These are phyloP conservation scores for Phragmites australis DNA, from an alignment of 176 grass and related monocot species.

Conservation along the genomic window DNA sequence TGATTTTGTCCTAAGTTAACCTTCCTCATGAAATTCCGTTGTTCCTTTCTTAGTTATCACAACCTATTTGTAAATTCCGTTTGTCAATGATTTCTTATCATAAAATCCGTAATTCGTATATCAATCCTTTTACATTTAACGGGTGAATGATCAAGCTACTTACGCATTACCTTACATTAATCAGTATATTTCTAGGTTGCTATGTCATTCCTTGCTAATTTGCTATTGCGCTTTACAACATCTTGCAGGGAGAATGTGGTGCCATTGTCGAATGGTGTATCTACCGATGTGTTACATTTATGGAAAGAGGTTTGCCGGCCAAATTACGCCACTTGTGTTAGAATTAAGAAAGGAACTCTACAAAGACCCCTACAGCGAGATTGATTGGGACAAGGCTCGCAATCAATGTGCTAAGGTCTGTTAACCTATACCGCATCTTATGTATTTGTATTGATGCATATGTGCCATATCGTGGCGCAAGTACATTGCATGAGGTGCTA, in stretches of 20 bases:
- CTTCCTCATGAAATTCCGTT: neutral
- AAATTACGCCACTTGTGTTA: conserved; percentile 60
- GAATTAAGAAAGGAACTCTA: conserved; percentile 84
- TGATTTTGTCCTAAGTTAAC: neutral
- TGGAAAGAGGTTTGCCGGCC: conserved; percentile 86
- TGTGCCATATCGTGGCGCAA: neutral
- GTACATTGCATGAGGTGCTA: neutral
- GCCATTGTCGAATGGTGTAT: conserved; percentile 96
- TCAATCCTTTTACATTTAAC: neutral
- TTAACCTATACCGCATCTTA: conserved; percentile 1
- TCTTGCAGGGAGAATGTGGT: conserved; percentile 88
- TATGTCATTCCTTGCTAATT: conserved; percentile 29
- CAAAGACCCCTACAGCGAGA: conserved; percentile 51
- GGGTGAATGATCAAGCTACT: neutral
- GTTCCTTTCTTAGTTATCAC: neutral
- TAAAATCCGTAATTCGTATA: neutral
- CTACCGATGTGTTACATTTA: conserved; percentile 95
- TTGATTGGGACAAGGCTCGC: conserved; percentile 92
- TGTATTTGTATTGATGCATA: neutral
- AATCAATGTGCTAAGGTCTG: conserved; percentile 96
- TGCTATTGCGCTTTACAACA: neutral
- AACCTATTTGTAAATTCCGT: neutral
- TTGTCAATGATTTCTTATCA: neutral
- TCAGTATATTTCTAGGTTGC: neutral
- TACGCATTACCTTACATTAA: neutral